Evolutionary conservation across 2,329 filamentous ascomycete species (phyloP).

Genomic region (Talaromyces funiculosus): DNA sequence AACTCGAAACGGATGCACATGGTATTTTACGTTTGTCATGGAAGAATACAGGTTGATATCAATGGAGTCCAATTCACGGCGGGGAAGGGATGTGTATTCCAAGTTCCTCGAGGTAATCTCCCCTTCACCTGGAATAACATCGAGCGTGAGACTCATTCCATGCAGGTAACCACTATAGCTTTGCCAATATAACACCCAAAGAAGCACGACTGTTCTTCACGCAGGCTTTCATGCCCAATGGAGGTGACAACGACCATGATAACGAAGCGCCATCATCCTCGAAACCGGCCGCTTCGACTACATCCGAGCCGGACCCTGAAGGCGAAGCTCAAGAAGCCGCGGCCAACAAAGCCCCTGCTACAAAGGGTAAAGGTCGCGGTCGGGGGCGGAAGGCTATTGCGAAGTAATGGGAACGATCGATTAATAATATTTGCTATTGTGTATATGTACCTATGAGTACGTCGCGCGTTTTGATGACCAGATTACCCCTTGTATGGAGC

Average conservation of each 20-base stretch:
- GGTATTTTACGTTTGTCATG: conserved; percentile 84
- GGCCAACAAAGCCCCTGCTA: not conserved
- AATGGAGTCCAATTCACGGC: conserved; percentile 62
- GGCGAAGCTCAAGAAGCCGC: not conserved
- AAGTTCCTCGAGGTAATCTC: conserved; percentile 81
- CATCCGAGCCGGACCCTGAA: not conserved
- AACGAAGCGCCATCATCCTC: not conserved
- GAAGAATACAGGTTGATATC: conserved; percentile 71
- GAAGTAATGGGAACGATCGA: conserved; percentile 12
- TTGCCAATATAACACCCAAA: conserved; percentile 69
- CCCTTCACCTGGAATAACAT: not conserved
- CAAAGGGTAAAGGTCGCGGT: conserved; percentile 2
- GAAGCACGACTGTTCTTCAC: conserved; percentile 83
- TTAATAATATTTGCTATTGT: not conserved
- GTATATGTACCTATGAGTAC: not conserved
- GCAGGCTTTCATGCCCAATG: conserved; percentile 64
- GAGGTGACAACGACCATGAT: conserved; percentile 1
- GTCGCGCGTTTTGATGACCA: not conserved
- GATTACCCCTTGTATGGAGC: not conserved
- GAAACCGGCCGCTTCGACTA: not conserved
- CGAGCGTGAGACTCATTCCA: not conserved
- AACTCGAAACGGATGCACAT: conserved; percentile 96
- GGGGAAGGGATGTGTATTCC: conserved; percentile 82
- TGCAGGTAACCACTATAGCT: conserved; percentile 81
- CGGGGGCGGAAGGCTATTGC: conserved; percentile 15